Percentiles rank a stretch among this genome's conserved stretches.
phyloP scores from a whole-genome alignment of 2,329 filamentous ascomycete species.

The Chaetomiaceae sp. region DNA sequence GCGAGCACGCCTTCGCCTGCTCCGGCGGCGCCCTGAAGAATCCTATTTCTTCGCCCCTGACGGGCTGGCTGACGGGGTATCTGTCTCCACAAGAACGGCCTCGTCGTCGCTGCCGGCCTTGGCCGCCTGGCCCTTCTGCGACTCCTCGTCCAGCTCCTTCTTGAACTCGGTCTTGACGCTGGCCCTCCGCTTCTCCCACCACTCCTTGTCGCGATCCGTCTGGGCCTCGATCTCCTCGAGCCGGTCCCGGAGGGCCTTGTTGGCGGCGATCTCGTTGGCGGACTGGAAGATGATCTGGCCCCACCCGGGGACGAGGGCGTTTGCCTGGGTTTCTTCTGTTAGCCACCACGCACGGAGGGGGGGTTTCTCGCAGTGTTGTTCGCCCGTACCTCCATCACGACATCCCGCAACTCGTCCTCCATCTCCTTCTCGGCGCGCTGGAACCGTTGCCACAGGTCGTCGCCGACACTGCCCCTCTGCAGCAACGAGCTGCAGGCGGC shows the following conservation, averaged over 20 bases:
- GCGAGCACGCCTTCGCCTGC: not conserved
- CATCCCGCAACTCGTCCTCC: conserved; percentile 90
- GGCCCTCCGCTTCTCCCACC: conserved; percentile 83
- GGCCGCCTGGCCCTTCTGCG: conserved; percentile 39
- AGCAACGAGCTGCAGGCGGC: conserved; percentile 77
- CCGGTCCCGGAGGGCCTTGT: conserved; percentile 68
- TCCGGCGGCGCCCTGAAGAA: not conserved
- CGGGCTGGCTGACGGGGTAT: conserved; percentile 36
- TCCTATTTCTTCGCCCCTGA: conserved; percentile 46
- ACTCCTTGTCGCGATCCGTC: conserved; percentile 69
- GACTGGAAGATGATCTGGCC: conserved; percentile 95
- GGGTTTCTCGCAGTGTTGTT: not conserved
- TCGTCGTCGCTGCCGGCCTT: conserved; percentile 60
- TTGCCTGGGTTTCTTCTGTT: conserved; percentile 58
- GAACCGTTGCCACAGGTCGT: conserved; percentile 94
- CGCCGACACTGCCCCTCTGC: conserved; percentile 87
- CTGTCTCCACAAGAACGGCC: conserved; percentile 68
- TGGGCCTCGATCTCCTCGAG: conserved; percentile 71
- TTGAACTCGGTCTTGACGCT: conserved; percentile 72
- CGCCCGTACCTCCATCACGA: conserved; percentile 81
- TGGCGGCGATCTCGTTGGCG: conserved; percentile 91
- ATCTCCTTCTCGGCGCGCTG: conserved; percentile 92
- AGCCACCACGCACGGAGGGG: no score
- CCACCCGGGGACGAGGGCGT: conserved; percentile 83
- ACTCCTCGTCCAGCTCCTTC: conserved; percentile 72